These are phyloP conservation scores for Ceratobasidium sp. DNA, from an alignment of 1,284 basidiomycete genomes.

Conservation along the genomic window DNA sequence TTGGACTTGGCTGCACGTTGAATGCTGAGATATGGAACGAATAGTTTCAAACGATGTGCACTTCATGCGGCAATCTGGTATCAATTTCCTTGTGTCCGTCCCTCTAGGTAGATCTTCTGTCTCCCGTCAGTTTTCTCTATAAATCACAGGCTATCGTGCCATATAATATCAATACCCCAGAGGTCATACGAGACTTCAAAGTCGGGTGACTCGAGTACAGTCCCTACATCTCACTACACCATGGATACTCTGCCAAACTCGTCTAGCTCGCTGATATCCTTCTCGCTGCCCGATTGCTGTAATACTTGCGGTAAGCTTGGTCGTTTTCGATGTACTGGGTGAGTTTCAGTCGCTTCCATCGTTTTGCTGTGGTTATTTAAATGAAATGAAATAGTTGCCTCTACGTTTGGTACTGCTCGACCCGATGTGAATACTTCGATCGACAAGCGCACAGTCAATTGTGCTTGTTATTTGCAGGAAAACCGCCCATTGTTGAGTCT, in stretches of 20 bases:
- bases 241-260: not conserved
- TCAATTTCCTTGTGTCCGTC: too few species aligned
- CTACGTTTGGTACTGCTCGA: constrained; percentile 12
- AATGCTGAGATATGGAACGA: too few species aligned
- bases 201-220: not conserved
- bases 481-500: not conserved
- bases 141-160: too few species aligned
- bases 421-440: not conserved
- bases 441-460: not conserved
- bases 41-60: too few species aligned
- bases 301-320: not conserved
- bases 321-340: constrained; percentile 5
- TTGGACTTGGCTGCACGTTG: too few species aligned
- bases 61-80: too few species aligned
- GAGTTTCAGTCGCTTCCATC: too few species aligned
- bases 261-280: not conserved
- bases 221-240: not conserved
- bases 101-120: too few species aligned
- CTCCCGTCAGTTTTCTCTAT: too few species aligned
- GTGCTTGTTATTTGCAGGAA: not conserved
- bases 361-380: not conserved
- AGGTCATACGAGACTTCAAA: too few species aligned
- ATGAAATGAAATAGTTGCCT: not conserved
- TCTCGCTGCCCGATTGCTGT: not conserved
- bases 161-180: too few species aligned